Conservation (phyloP, 2,329 filamentous ascomycete genomes). For the Cercospora beticola region DNA sequence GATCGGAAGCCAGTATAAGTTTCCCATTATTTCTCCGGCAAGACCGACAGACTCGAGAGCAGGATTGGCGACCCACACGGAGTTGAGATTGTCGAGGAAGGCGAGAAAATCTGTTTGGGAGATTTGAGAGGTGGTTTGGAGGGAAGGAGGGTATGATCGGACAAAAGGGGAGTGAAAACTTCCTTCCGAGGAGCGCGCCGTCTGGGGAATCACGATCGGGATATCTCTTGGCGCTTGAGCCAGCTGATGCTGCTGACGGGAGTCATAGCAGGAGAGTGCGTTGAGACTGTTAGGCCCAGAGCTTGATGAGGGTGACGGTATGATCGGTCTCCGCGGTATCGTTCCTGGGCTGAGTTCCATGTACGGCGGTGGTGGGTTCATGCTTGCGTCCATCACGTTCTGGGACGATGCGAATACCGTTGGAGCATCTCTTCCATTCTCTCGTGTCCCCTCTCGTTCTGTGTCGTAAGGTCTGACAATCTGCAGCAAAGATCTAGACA, state of each 20-base stretch:
- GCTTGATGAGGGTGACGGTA: neutral
- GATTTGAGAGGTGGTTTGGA: neutral
- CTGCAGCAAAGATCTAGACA: neutral
- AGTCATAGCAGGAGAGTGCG: neutral
- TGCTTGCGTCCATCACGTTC: neutral
- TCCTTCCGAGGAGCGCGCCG: neutral
- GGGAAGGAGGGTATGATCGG: neutral
- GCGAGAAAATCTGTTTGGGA: constrained; percentile 28
- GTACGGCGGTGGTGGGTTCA: neutral
- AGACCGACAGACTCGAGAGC: constrained; percentile 30
- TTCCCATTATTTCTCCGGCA: constrained; percentile 26
- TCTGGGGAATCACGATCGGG: neutral
- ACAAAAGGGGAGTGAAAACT: neutral
- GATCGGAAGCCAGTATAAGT: constrained; percentile 27
- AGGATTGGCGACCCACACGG: constrained; percentile 32
- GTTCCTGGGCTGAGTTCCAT: neutral
- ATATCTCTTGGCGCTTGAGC: neutral
- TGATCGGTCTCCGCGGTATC: neutral
- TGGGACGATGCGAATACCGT: neutral
- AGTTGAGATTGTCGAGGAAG: constrained; percentile 35
- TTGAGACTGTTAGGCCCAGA: neutral
- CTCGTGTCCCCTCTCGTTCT: neutral
- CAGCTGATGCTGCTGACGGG: neutral
- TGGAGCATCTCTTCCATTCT: neutral
- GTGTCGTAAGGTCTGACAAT: neutral